Percentiles rank a stretch among this genome's conserved stretches.
Conservation (phyloP, 805 yeast genomes). For the Kodamaea restingae region DNA sequence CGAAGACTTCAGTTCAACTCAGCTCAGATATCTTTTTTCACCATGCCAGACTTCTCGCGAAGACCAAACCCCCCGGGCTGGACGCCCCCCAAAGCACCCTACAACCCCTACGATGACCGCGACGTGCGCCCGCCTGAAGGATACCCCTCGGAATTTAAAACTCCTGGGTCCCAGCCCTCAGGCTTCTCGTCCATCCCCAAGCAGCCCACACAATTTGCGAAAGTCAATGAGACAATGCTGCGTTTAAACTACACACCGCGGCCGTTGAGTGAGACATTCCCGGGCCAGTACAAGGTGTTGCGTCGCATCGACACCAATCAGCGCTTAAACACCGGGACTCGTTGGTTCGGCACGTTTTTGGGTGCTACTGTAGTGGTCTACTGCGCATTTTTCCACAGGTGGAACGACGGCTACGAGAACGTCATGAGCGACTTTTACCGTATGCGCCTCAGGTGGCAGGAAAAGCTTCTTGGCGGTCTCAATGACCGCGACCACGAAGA, state of each 20-base stretch:
- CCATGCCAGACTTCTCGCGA: conserved; percentile 41
- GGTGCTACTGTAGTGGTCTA: conserved; percentile 50
- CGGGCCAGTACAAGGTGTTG: conserved; percentile 74
- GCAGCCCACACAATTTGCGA: conserved; percentile 62
- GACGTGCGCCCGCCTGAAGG: conserved; percentile 80
- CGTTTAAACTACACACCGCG: conserved; percentile 72
- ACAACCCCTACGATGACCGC: conserved; percentile 77
- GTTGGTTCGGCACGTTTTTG: conserved; percentile 49
- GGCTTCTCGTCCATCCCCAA: conserved; percentile 58
- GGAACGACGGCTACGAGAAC: conserved; percentile 84
- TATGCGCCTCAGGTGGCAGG: conserved; percentile 53
- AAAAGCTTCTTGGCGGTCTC: conserved; percentile 44
- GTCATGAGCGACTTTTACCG: conserved; percentile 68
- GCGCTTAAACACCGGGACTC: conserved; percentile 57
- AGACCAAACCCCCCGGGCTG: conserved; percentile 76
- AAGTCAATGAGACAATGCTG: conserved; percentile 70
- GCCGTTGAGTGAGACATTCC: conserved; percentile 68
- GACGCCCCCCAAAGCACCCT: conserved; percentile 79
- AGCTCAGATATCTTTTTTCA: too few species aligned
- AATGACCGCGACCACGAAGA: conserved; percentile 61
- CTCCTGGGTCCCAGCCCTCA: conserved; percentile 58
- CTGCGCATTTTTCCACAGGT: conserved; percentile 68
- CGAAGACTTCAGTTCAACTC: too few species aligned
- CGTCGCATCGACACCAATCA: conserved; percentile 51
- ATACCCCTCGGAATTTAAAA: conserved; percentile 74